A percentile compares a stretch with the other conserved stretches of the same genome.
phyloP scores from a whole-genome alignment of 805 yeast species.

The Ogataea glucozyma region DNA sequence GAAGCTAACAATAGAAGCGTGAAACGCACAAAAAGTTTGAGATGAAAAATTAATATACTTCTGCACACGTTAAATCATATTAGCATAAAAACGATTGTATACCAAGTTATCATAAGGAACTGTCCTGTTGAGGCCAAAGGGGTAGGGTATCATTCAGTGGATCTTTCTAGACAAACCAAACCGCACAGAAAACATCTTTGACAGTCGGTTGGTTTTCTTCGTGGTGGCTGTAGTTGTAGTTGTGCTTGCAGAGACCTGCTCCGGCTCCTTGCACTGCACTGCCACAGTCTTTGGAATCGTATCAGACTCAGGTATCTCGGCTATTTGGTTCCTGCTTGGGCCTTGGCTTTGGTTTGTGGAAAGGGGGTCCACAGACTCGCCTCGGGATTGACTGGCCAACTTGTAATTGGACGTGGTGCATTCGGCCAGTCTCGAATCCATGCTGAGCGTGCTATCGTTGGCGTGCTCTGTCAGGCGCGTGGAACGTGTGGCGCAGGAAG shows the following conservation, averaged over 20 bases:
- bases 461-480: background rate
- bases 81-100: slow-evolving; percentile 1
- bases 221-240: background rate
- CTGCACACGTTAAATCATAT: background rate
- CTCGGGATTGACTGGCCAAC: slow-evolving; percentile 4
- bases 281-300: slow-evolving; percentile 1
- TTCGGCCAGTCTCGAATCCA: slow-evolving; percentile 1
- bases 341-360: no score
- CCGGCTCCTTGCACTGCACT: background rate
- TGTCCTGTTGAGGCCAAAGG: background rate
- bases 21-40: background rate
- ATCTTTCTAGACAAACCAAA: slow-evolving; percentile 26
- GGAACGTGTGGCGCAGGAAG: background rate
- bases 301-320: slow-evolving; percentile 6
- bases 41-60: background rate
- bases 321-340: background rate
- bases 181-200: slow-evolving; percentile 28
- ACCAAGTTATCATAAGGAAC: background rate
- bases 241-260: no score
- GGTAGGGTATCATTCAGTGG: slow-evolving; percentile 10
- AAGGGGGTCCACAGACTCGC: no score
- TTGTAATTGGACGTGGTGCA: slow-evolving; percentile 8
- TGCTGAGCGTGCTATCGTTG: slow-evolving; percentile 2
- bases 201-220: slow-evolving; percentile 24
- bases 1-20: background rate